Evolutionary conservation across 2,329 filamentous ascomycete genomes (phyloP), one percentile per base, ranked within the genome.

Genomic region (Fusarium domesticum): DNA sequence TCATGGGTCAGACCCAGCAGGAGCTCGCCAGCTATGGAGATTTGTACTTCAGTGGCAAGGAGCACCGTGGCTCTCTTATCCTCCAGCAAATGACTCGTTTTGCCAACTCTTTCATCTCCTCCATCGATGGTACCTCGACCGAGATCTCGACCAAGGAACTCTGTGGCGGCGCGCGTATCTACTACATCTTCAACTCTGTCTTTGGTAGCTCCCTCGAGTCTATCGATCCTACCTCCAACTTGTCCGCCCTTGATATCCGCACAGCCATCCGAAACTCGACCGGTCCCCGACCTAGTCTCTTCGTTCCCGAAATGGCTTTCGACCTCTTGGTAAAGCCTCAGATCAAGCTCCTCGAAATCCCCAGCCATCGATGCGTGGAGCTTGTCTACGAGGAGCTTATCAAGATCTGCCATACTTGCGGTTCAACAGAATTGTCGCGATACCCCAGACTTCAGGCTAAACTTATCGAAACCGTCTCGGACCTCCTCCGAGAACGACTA

Each of bases 1-100:
- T 98, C 39, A 98, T 98, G 93, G 93, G 93, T n/a, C 93, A 98
- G 70, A 97, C 93, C 37, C 93, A 98, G 65, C 93, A 98, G 72
- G 93, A 98, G 68, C 78, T 98, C 45, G 93, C 93, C 34, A 96
- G 92, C 68, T 98, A 98, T 64, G 93, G 93, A 30, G 95, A 97
- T 65, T 95, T 93, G 74, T 88, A 95, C 59, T 98, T 98, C 65
- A 95, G 88, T 52, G 93, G 93, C 59, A 96, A 96, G 67, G 93
- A 97, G 67, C 93, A 98, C 65, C 82, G 92, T 39, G 93, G 93
- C 23, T 96, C 92, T 19, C 78, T 98, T 51, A 96, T 98, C 45
- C 73, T 98, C 51, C 92, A 97, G 68, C 81, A 96, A 45, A 98
- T 98, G 93, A 98, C 93, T 11, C 87, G 93, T 32, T 98, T 98